Evolutionary conservation across 2,329 filamentous ascomycete species (phyloP), one percentile per base, ranked within the genome.

Genomic region (Nemania sp.): DNA sequence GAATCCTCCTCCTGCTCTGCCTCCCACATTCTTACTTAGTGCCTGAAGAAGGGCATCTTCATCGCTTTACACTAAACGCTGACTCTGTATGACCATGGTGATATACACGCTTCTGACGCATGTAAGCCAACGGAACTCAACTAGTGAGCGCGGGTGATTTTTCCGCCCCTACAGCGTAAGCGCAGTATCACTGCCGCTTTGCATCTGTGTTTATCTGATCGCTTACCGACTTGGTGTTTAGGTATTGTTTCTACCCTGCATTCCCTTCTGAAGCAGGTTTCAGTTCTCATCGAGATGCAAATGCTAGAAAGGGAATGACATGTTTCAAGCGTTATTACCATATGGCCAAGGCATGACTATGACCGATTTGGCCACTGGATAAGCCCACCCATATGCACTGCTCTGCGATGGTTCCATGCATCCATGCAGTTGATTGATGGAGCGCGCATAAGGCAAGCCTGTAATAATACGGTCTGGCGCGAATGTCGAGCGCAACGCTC

Each of bases 181-280:
- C 5, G 38, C 38, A 15, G 38, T 20, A 38, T 55, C n/a, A 47
- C 26, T 29, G 41, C 24, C 22, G 10, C 45, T 7, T 10, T 47
- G 45, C 22, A 20, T 47, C 45, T 47, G 45, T 47, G 4, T 47
- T 11, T 18, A 24, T 22, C 45, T 47, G 22, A 47, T 10, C 45
- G 45, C 32, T 41, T 54, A 35, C 55, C 27, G 18, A 32, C 41
- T n/a, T 38, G 35, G 29, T 62, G 64, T 61, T 49, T 65, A 27
- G n/a, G 24, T 56, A 35, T 62, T 58, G 45, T 66, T 58, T 59
- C 57, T 57, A 20, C n/a, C 54, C 66, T 45, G 59, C 63, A 64
- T 69, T 69, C 63, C 66, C 32, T 63, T 61, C 54, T 66, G 58
- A 69, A 45, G 64, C 64, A 67, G 62, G 69, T 71, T 70, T 68